A percentile compares a stretch with the other conserved stretches of the same genome.
phyloP scores from a whole-genome alignment of 768 basidiomycete species.

The Boletus sp. region DNA sequence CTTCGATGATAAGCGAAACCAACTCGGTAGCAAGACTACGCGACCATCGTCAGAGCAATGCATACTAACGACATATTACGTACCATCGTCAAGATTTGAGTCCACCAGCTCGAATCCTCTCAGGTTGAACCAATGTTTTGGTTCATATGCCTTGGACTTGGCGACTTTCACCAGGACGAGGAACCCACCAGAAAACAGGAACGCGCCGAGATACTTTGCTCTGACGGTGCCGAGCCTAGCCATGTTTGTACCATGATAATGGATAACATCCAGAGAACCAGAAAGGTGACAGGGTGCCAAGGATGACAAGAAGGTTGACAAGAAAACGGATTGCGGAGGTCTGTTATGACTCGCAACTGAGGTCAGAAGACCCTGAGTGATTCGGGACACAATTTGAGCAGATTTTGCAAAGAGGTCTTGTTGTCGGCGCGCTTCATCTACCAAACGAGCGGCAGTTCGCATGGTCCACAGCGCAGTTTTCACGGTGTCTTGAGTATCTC shows the following conservation, averaged over 20 bases:
- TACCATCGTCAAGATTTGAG: constrained; percentile 70
- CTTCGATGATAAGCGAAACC: constrained; percentile 67
- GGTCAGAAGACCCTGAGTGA: constrained; percentile 39
- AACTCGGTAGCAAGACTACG: constrained; percentile 74
- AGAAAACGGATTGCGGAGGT: constrained; percentile 37
- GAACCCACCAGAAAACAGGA: constrained; percentile 85
- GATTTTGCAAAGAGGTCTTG: constrained; percentile 67
- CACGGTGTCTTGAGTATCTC: constrained; percentile 13
- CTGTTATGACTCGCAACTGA: constrained; percentile 26
- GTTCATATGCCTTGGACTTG: constrained; percentile 79
- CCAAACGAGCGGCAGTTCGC: constrained; percentile 69
- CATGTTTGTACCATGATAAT: constrained; percentile 49
- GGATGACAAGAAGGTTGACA: constrained; percentile 61
- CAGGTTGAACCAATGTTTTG: constrained; percentile 84
- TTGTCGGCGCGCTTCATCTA: constrained; percentile 74
- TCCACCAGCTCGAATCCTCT: constrained; percentile 69
- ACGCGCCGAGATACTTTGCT: constrained; percentile 86
- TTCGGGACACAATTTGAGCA: constrained; percentile 63
- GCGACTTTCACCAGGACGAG: constrained; percentile 82
- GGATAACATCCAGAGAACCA: constrained; percentile 86
- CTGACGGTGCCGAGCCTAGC: constrained; percentile 50
- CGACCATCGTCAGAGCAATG: constrained; percentile 4
- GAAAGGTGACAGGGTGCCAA: constrained; percentile 78
- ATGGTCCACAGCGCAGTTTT: constrained; percentile 61
- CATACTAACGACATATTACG: constrained; percentile 30